Evolutionary conservation across 306 rosid genomes (phyloP).

Genomic region (Begonia peltatifolia): DNA sequence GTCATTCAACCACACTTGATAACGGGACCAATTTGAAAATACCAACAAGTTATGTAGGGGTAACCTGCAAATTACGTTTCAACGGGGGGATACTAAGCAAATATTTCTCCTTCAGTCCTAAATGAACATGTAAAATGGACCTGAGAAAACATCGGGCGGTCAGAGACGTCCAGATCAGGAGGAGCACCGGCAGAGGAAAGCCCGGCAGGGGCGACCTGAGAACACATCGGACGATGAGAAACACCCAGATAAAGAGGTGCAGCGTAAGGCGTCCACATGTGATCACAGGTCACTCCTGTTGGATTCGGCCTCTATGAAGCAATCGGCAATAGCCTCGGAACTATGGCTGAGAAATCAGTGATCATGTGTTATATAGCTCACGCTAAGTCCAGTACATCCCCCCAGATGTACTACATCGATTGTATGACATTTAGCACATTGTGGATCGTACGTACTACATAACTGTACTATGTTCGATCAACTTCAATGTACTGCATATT

Average conservation of each 20-base stretch:
- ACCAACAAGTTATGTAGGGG: too few species aligned
- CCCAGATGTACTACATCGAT: neutral
- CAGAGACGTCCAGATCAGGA: too few species aligned
- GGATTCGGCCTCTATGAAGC: slow-evolving; percentile 9
- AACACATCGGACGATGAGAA: slow-evolving; percentile 25
- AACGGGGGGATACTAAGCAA: too few species aligned
- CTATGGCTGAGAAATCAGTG: neutral
- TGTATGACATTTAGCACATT: neutral
- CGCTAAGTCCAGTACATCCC: neutral
- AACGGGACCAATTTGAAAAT: too few species aligned
- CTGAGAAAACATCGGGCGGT: too few species aligned
- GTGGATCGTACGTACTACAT: too few species aligned
- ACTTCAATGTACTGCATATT: too few species aligned
- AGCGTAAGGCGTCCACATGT: slow-evolving; percentile 16
- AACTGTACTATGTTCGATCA: too few species aligned
- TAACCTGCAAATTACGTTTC: too few species aligned
- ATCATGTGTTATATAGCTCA: neutral
- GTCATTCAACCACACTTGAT: too few species aligned
- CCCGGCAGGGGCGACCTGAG: slow-evolving; percentile 89
- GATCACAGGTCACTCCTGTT: slow-evolving; percentile 49
- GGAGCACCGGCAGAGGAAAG: slow-evolving; percentile 17
- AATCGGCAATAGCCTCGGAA: neutral
- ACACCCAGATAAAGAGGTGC: neutral
- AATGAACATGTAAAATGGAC: too few species aligned
- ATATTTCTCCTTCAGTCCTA: too few species aligned